Evolutionary conservation across 1,139 yeast genomes (phyloP), one percentile per base, ranked within the genome.

Genomic region (Yamadazyma siamensis): DNA sequence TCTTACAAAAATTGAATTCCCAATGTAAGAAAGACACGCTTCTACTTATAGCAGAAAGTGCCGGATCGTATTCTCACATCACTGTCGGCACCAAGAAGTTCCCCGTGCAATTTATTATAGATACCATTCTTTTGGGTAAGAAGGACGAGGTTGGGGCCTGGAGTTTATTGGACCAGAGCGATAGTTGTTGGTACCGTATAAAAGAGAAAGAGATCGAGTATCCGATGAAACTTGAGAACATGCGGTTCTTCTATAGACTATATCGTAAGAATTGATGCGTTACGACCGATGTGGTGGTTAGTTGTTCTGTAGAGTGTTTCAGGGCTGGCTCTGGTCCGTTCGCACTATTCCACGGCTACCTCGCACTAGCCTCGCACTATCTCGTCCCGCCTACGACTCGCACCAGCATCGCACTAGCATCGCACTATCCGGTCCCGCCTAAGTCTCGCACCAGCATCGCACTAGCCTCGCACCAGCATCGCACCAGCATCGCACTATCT

Each of bases 11-110:
- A 21, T 59, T 71, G 41, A 80, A 65, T 39, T 40, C 44, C 15
- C 44, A 49, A 34, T 85, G 85, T 52, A 51, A 51, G 24, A 37
- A 54, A 2, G 94, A 88, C 0, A 57, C 86, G 12, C 56, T 73
- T 21, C 57, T 87, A 22, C 62, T 87, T 28, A 76, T 87, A 23
- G 77, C 86, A 2, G 96, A 87, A 49, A 81, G 94, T 58, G 96
- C 96, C 0, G 96, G 96, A 0, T 83, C 94, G 4, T 87, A 80
- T 54, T 84, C 95, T 1, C 81, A 85, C 47, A 82, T 87, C 26
- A 72, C 77, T 2, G 70, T 87, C 21, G 95, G 95, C 1, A 57
- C 75, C 17, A 84, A 80, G 49, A 73, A 65, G 41, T 87, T 87
- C 58, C 96, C 96, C 0, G 81, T 87, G 2, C 89, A 85, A 44